Percentiles rank a stretch among this genome's conserved stretches.
phyloP scores from a whole-genome alignment of 441 rosid genomes.

The Syzygium malaccense region DNA sequence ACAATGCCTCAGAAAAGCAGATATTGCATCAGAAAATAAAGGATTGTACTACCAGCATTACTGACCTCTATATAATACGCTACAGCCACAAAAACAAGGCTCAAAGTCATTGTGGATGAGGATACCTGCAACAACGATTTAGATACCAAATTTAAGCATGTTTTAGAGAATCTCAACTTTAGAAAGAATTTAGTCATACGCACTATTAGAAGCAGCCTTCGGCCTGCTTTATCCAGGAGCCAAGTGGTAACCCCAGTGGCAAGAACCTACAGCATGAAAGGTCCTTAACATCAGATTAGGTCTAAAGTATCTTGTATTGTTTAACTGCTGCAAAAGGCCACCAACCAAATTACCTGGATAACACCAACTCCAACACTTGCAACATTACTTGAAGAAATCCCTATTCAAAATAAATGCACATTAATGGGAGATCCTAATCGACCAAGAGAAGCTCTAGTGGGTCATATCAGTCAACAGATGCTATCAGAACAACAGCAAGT shows the following conservation, averaged over 20 bases:
- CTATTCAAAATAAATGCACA: conserved; percentile 33
- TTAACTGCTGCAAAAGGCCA: not conserved
- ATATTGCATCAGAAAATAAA: not conserved
- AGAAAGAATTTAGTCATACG: conserved; percentile 19
- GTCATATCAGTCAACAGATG: not conserved
- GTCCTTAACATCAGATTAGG: not conserved
- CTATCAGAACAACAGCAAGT: not conserved
- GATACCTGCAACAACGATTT: conserved; percentile 45
- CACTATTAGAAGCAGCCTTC: conserved; percentile 77
- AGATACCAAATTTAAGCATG: not conserved
- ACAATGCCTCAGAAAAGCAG: not conserved
- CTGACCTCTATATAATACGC: conserved; percentile 69
- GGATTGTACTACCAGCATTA: not conserved
- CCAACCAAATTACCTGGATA: conserved; percentile 52
- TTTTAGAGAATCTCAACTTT: not conserved
- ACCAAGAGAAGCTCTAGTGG: not conserved
- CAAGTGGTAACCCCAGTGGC: conserved; percentile 81
- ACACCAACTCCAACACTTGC: conserved; percentile 88
- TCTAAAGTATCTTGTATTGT: not conserved
- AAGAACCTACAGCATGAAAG: conserved; percentile 43
- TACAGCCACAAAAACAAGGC: conserved; percentile 65
- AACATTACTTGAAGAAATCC: conserved; percentile 65
- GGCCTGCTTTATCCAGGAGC: conserved; percentile 86
- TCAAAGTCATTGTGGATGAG: conserved; percentile 61
- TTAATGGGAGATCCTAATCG: not conserved